A percentile compares a stretch with the other conserved stretches of the same genome.
phyloP scores from a whole-genome alignment of 2,329 filamentous ascomycete species.

The Aspergillus felis region DNA sequence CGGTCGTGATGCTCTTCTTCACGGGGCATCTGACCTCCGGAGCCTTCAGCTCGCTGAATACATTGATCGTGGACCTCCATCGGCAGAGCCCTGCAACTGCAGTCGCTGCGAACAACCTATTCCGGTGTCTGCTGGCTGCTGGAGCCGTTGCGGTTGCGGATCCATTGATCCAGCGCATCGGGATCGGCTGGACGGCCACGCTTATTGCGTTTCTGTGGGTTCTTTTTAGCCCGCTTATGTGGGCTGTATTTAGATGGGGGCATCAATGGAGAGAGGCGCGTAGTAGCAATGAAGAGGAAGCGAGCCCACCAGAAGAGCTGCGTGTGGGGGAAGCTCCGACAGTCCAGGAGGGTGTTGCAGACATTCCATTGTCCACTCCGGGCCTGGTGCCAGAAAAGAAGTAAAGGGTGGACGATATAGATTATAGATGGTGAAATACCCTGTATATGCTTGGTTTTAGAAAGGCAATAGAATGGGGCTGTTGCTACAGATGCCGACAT shows the following conservation, averaged over 20 bases:
- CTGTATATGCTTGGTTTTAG: not conserved
- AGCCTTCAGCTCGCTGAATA: conserved; percentile 40
- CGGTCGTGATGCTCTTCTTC: conserved; percentile 34
- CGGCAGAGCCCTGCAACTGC: conserved; percentile 17
- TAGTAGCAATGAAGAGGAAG: no score
- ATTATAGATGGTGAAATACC: not conserved
- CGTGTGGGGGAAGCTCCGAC: not conserved
- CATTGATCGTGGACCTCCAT: conserved; percentile 43
- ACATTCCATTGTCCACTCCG: no score
- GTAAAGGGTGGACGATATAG: not conserved
- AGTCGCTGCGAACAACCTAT: conserved; percentile 20
- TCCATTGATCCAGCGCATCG: conserved; percentile 21
- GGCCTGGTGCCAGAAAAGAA: not conserved
- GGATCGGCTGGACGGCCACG: conserved; percentile 22
- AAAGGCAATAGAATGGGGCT: no score
- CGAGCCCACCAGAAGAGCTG: no score
- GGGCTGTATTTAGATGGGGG: conserved; percentile 16
- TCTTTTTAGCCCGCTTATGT: conserved; percentile 18
- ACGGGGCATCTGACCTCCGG: conserved; percentile 28
- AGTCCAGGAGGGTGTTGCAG: not conserved
- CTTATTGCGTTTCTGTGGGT: conserved; percentile 20
- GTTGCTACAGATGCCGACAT: no score
- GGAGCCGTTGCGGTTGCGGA: conserved; percentile 17
- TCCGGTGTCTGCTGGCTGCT: conserved; percentile 21
- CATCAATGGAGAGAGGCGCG: conserved; percentile 12